A percentile compares a stretch with the other conserved stretches of the same genome.
Conservation (phyloP, 1,139 yeast species). For the Yamadazyma atlantica region DNA sequence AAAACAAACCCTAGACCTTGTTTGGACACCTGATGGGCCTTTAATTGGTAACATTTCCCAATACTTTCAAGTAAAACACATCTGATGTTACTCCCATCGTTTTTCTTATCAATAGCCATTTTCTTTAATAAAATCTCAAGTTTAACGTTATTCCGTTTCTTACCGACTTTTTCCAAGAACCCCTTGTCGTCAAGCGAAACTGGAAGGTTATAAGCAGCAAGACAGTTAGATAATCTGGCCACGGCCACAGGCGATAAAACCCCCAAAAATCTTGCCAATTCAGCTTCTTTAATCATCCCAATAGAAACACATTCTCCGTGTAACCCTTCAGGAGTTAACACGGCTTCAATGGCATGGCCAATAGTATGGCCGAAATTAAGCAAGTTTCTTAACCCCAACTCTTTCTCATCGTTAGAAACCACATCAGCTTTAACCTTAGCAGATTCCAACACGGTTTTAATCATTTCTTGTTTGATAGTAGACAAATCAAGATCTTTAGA, state of each 20-base stretch:
- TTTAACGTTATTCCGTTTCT: conserved; percentile 60
- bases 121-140: conserved; percentile 70
- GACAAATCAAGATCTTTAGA: conserved; percentile 52
- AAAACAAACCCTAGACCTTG: conserved; percentile 77
- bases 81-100: conserved; percentile 88
- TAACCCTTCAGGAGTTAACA: conserved; percentile 89
- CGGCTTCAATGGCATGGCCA: conserved; percentile 98
- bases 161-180: conserved; percentile 66
- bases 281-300: conserved; percentile 95
- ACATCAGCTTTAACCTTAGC: conserved; percentile 91
- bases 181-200: conserved; percentile 68
- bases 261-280: conserved; percentile 86
- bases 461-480: conserved; percentile 69
- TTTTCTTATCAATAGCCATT: conserved; percentile 96
- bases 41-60: conserved; percentile 85
- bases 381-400: conserved; percentile 88
- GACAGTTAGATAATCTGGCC: conserved; percentile 80
- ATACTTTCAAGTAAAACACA: conserved; percentile 80
- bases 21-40: conserved; percentile 83
- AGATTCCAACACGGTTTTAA: conserved; percentile 80
- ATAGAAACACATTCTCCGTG: conserved; percentile 98
- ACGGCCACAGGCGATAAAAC: conserved; percentile 90
- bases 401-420: conserved; percentile 93
- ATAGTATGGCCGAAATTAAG: conserved; percentile 96
- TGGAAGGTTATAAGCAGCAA: conserved; percentile 85